These are phyloP conservation scores for Ceratobasidium sp. DNA, from an alignment of 1,284 basidiomycete genomes.

Conservation along the genomic window DNA sequence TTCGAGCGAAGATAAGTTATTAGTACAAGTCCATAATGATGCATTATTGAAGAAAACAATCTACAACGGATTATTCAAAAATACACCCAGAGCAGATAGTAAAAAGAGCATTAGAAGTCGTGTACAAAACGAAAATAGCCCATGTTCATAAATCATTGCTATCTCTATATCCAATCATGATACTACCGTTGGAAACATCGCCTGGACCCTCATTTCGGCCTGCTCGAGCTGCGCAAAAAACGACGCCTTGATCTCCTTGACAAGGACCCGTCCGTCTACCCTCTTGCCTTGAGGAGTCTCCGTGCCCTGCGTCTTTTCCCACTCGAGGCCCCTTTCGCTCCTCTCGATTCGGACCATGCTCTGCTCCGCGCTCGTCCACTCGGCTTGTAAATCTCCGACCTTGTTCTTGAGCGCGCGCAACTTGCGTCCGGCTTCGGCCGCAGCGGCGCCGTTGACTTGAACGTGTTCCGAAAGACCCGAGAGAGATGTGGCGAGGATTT, in stretches of 20 bases:
- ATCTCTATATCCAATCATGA: conserved; percentile 7
- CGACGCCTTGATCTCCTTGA: conserved; percentile 79
- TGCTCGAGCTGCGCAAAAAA: conserved; percentile 78
- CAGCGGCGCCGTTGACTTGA: conserved; percentile 84
- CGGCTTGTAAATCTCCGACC: conserved; percentile 78
- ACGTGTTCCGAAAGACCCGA: conserved; percentile 86
- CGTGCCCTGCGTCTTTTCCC: conserved; percentile 59
- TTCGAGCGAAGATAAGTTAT: not conserved
- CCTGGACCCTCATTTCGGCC: conserved; percentile 78
- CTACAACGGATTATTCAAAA: conserved; percentile 29
- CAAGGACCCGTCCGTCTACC: conserved; percentile 74
- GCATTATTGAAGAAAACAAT: conserved; percentile 31
- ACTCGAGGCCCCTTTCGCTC: conserved; percentile 77
- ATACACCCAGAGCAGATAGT: conserved; percentile 10
- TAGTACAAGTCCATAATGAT: conserved; percentile 16
- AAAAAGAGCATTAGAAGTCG: conserved; percentile 6
- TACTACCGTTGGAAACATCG: conserved; percentile 61
- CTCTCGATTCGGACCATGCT: conserved; percentile 79
- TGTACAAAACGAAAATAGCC: conserved; percentile 13
- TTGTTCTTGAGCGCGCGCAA: conserved; percentile 86
- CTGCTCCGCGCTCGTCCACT: conserved; percentile 84
- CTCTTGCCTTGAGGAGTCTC: conserved; percentile 55
- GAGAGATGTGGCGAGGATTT: conserved; percentile 79
- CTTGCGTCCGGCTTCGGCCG: conserved; percentile 84
- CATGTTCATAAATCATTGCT: not conserved